Evolutionary conservation across 768 basidiomycete genomes (phyloP).

Genomic region (Xerocomellus chrysenteron): DNA sequence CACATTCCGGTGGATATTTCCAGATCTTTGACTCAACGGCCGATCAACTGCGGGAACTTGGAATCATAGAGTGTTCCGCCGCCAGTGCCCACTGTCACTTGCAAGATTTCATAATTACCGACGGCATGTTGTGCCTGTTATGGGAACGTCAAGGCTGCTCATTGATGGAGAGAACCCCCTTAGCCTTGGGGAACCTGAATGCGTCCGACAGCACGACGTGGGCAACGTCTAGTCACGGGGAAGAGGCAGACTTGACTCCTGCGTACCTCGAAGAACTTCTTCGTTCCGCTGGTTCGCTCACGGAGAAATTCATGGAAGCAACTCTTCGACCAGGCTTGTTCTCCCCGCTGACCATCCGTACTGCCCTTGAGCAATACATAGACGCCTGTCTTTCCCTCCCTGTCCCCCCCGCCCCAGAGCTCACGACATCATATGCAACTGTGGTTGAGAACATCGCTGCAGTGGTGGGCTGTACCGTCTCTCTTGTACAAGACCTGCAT

Average conservation of each 20-base stretch:
- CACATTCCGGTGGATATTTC: conserved; percentile 78
- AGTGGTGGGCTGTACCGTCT: conserved; percentile 85
- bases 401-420: conserved; percentile 52
- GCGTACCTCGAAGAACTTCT: conserved; percentile 87
- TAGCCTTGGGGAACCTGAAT: conserved; percentile 39
- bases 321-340: conserved; percentile 88
- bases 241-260: conserved; percentile 75
- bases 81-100: conserved; percentile 67
- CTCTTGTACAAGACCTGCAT: conserved; percentile 66
- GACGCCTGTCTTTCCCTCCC: conserved; percentile 67
- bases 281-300: conserved; percentile 64
- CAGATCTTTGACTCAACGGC: conserved; percentile 55
- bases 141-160: conserved; percentile 85
- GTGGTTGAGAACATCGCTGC: conserved; percentile 75
- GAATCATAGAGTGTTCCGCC: conserved; percentile 57
- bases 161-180: conserved; percentile 55
- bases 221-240: conserved; percentile 58
- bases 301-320: conserved; percentile 77
- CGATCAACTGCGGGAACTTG: conserved; percentile 60
- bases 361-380: conserved; percentile 81
- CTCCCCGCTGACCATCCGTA: conserved; percentile 76
- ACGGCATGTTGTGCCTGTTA: conserved; percentile 57
- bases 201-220: conserved; percentile 41
- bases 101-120: conserved; percentile 70
- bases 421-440: conserved; percentile 62